phyloP scores from a whole-genome alignment of 352 stramenopile species.

The Phytophthora fragariae region DNA sequence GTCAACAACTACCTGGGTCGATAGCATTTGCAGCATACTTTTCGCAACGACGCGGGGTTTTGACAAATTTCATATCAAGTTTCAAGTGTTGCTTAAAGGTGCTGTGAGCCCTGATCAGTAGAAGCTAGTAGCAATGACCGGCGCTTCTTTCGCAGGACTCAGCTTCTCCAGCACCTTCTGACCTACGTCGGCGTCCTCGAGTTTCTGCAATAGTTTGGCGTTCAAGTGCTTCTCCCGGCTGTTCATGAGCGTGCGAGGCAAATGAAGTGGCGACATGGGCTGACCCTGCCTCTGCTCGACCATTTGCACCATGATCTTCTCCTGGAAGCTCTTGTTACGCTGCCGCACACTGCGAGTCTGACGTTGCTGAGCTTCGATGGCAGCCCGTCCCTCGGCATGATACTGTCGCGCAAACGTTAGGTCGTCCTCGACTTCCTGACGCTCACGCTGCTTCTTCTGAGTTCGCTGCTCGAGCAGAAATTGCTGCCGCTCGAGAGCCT shows the following conservation, averaged over 20 bases:
- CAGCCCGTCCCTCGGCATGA: slow-evolving; percentile 51
- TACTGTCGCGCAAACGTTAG: slow-evolving; percentile 63
- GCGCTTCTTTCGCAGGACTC: slow-evolving; percentile 57
- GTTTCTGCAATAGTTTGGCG: slow-evolving; percentile 71
- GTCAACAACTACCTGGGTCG: no score
- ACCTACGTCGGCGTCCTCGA: slow-evolving; percentile 60
- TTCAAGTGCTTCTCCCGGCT: slow-evolving; percentile 68
- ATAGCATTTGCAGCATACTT: no score
- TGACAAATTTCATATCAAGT: neutral
- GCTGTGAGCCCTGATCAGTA: slow-evolving; percentile 38
- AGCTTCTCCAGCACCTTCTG: slow-evolving; percentile 72
- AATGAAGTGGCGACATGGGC: slow-evolving; percentile 59
- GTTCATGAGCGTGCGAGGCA: slow-evolving; percentile 74
- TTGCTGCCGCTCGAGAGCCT: slow-evolving; percentile 64
- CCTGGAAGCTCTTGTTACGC: slow-evolving; percentile 70
- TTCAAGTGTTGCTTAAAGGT: neutral
- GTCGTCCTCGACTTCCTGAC: slow-evolving; percentile 69
- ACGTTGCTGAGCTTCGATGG: slow-evolving; percentile 54
- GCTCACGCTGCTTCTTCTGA: slow-evolving; percentile 64
- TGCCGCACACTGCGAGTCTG: slow-evolving; percentile 43
- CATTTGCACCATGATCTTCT: slow-evolving; percentile 71
- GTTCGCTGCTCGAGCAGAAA: slow-evolving; percentile 56
- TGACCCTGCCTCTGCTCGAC: slow-evolving; percentile 57
- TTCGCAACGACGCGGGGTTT: no score
- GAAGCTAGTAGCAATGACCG: slow-evolving; percentile 63